Conservation (phyloP, 352 stramenopile genomes). For the Pythium scleroteichum region DNA sequence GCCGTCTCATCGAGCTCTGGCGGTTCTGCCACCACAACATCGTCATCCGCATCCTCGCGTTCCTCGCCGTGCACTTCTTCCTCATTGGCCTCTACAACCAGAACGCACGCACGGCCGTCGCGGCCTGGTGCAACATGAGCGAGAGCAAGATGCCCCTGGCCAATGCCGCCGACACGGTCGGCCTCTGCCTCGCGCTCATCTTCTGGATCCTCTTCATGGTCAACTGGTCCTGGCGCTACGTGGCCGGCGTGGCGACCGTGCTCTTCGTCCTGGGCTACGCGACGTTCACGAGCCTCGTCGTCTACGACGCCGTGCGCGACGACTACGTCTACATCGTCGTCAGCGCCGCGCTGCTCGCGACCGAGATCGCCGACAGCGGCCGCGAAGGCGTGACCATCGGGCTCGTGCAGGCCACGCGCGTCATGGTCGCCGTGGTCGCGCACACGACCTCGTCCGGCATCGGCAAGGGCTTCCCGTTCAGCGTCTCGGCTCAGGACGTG, state of each 20-base stretch:
- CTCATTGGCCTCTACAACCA: conserved; percentile 42
- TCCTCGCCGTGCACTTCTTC: conserved; percentile 44
- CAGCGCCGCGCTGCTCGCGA: conserved; percentile 35
- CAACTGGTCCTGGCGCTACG: conserved; percentile 39
- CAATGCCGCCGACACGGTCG: conserved; percentile 31
- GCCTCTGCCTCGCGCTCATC: conserved; percentile 37
- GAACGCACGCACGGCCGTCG: conserved; percentile 33
- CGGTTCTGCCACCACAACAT: conserved; percentile 56
- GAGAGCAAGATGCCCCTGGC: conserved; percentile 20
- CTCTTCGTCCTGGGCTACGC: conserved; percentile 35
- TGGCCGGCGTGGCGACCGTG: conserved; percentile 32
- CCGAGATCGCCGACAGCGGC: conserved; percentile 54
- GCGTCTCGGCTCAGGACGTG: conserved; percentile 10
- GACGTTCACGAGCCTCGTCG: conserved; percentile 35
- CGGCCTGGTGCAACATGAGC: conserved; percentile 40
- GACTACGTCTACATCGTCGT: conserved; percentile 49
- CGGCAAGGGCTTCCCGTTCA: conserved; percentile 25
- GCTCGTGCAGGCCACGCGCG: conserved; percentile 47
- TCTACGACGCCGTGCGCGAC: conserved; percentile 35
- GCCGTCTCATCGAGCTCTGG: conserved; percentile 43
- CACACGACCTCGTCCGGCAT: conserved; percentile 34
- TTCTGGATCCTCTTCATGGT: conserved; percentile 45
- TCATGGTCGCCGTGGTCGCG: conserved; percentile 33
- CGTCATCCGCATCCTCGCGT: conserved; percentile 50
- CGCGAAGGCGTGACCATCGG: conserved; percentile 58